Evolutionary conservation across 768 basidiomycete species (phyloP), one percentile per base, ranked within the genome.

Genomic region (Cyathus striatus): DNA sequence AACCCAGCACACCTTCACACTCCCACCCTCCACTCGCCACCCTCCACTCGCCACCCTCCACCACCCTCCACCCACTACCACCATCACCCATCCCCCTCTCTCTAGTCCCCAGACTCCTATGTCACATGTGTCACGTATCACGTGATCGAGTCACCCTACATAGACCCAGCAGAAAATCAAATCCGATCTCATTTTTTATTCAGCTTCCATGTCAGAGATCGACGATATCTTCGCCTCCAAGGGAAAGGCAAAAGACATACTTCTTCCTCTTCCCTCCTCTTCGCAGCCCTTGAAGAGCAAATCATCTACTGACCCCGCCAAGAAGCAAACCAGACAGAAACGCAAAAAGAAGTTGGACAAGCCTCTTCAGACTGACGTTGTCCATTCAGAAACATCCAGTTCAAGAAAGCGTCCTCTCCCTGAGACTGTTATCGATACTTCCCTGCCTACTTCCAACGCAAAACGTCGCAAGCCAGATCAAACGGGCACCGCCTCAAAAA

Each of bases 181-280:
- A n/a, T n/a, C n/a, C n/a, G n/a, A n/a, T n/a, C n/a, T n/a, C n/a
- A n/a, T n/a, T n/a, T n/a, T n/a, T n/a, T n/a, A n/a, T n/a, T 14
- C 14, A 18, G 32, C 40, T 10, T 50, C 66, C 49, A 72, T 75
- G 71, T 83, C 83, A 40, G 89, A 90, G 75, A 91, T 91, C 60
- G 89, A 91, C 72, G 79, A 78, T 54, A 91, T 91, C 55, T 91
- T 91, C 61, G 73, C 86, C 30, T 66, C 70, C 48, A 78, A 74
- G 52, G 64, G 64, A 49, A 71, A 68, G 51, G 40, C 50, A 45
- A 60, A 53, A 43, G 38, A 47, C 7, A 44, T 41, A 12, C 35
- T 49, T 14, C 48, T 51, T 17, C 49, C 55, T 17, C 45, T 46
- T 37, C 42, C 59, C 26, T 52, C 69, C 27, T 52, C 66, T 20